Evolutionary conservation across 1,139 yeast species (phyloP), one percentile per base, ranked within the genome.

Genomic region (Pichia sp.): DNA sequence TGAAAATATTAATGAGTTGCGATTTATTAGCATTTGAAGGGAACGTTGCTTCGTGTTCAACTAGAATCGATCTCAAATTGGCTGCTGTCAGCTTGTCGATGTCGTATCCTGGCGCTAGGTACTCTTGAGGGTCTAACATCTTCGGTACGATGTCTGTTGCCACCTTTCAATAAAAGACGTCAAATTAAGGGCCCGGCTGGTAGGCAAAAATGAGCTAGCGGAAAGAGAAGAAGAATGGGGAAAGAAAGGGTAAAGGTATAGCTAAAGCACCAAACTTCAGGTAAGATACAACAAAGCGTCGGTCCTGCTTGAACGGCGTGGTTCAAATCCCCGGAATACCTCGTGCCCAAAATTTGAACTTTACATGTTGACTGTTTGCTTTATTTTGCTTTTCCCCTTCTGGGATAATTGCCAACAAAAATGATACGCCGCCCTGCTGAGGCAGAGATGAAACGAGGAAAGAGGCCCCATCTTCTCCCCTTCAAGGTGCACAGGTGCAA

Each of bases 1-100:
- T 70, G 66, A 84, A 87, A 6, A 85, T 65, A 16, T 72, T 73
- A 8, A 88, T 70, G 56, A 87, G 73, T 10, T 79, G 81, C 4
- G 78, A 70, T 68, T 90, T 90, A 64, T 83, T 85, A 9, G 88
- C 83, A 52, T 79, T 76, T 4, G 86, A 75, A 0, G 85, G 77
- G 64, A 75, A 83, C 7, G 71, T 70, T 27, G 89, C 74, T 14
- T 77, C 74, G 66, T 87, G 78, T 53, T 79, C 81, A 38, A 75
- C 70, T 56, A 90, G 74, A 44, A 87, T 75, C 42, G 81, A 76
- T 61, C 93, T 76, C 63, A 90, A 74, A 57, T 85, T 81, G 6
- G 88, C 79, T 41, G 85, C 81, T 48, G 81, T 84, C 60, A 86
- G 71, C 42, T 78, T 71, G 46, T 75, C 73, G 12, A 90, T 84